Evolutionary conservation across 163 green algal genomes (phyloP).

Genomic region (Scenedesmus sp.): DNA sequence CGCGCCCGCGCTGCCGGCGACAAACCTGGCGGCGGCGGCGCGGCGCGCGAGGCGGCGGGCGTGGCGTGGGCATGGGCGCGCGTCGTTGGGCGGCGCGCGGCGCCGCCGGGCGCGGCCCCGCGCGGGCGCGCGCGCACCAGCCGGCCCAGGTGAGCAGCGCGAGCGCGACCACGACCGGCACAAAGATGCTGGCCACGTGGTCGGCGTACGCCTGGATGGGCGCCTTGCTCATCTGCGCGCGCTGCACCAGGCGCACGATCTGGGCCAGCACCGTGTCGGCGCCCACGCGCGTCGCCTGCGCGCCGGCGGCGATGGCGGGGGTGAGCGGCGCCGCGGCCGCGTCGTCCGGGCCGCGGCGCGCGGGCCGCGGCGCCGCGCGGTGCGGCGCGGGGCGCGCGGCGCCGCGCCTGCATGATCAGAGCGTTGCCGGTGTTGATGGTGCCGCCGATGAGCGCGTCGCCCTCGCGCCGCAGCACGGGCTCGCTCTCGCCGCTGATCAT

Average conservation of each 20-base stretch:
- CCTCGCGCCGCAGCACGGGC: constrained; percentile 16
- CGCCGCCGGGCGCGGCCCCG: too few relatives aligned
- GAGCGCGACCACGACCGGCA: constrained; percentile 75
- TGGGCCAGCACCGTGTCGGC: constrained; percentile 89
- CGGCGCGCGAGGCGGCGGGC: too few relatives aligned
- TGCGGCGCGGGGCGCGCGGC: too few relatives aligned
- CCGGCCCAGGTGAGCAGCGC: constrained; percentile 70
- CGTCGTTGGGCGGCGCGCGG: too few relatives aligned
- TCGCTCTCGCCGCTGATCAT: constrained; percentile 90
- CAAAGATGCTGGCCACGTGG: constrained; percentile 81
- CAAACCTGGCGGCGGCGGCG: too few relatives aligned
- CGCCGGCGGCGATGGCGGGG: too few relatives aligned
- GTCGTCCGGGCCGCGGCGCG: too few relatives aligned
- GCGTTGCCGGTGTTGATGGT: constrained; percentile 77
- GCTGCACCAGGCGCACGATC: constrained; percentile 94
- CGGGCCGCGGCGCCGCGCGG: not conserved
- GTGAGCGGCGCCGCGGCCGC: too few relatives aligned
- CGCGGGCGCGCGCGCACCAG: constrained; percentile 50
- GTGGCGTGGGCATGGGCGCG: not conserved
- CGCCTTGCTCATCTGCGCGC: constrained; percentile 93
- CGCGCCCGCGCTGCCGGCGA: constrained; percentile 52
- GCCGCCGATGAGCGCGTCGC: constrained; percentile 64
- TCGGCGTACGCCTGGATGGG: constrained; percentile 94
- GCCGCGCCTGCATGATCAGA: constrained; percentile 36
- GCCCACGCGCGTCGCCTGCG: constrained; percentile 83